A percentile compares a stretch with the other conserved stretches of the same genome.
phyloP scores from a whole-genome alignment of 1,284 basidiomycete species.

The Ceratobasidium sp. region DNA sequence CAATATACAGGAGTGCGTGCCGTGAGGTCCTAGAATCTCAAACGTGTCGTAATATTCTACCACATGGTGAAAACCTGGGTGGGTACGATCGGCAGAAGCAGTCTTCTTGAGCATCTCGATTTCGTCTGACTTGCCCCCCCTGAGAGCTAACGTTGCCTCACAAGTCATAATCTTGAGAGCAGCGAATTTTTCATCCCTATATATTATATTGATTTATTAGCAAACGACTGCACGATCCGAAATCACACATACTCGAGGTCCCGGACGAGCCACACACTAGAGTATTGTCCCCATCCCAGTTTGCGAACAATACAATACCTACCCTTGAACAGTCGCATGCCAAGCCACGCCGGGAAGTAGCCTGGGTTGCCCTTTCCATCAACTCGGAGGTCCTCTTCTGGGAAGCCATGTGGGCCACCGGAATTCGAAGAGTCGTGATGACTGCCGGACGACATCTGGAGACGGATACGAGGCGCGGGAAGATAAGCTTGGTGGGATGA shows the following conservation, averaged over 20 bases:
- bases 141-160: neutral
- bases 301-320: slow-evolving; percentile 93
- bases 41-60: slow-evolving; percentile 13
- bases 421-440: no score
- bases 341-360: slow-evolving; percentile 18
- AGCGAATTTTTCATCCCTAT: neutral
- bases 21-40: neutral
- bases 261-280: slow-evolving; percentile 91
- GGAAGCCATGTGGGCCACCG: no score
- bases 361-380: neutral
- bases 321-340: slow-evolving; percentile 63
- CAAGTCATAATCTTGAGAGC: slow-evolving; percentile 20
- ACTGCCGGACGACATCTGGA: no score
- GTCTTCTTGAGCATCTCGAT: slow-evolving; percentile 4
- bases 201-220: neutral
- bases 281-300: slow-evolving; percentile 95
- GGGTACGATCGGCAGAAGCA: neutral
- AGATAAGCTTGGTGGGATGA: no score
- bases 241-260: slow-evolving; percentile 71
- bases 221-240: neutral
- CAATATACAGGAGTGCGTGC: neutral
- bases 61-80: neutral
- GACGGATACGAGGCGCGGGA: no score
- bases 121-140: neutral
- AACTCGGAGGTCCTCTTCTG: slow-evolving; percentile 10